Evolutionary conservation across 768 basidiomycete species (phyloP), one percentile per base, ranked within the genome.

Genomic region (Pleurotus platypus): DNA sequence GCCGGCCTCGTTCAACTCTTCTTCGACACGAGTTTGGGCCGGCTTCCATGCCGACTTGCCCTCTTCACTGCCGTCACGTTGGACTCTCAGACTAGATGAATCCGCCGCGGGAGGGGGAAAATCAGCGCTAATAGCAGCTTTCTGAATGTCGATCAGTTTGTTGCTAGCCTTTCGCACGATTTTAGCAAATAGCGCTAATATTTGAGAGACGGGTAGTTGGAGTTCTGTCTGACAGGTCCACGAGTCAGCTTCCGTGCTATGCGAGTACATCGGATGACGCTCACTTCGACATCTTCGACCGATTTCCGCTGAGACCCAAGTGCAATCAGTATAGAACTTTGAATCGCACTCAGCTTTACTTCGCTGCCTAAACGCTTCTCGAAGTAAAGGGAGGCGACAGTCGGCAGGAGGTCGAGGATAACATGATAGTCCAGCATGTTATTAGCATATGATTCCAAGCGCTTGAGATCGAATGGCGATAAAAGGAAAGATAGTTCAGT

Each of bases 401-500:
- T 81, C 0, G 97, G 96, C 13, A 99, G 78, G 22, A 98, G 78
- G 69, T 99, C 97, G 40, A 98, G 79, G 57, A 98, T 83, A 63
- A 96, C 93, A 67, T 98, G 97, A 65, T 96, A 98, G 70, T 98
- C 97, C 42, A 98, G 80, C 84, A 90, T 87, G 67, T 94, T 94
- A 69, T 97, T 94, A 0, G 94, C 90, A 62, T 99, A 99, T 4
- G 96, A 91, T 63, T 95, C 90, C 12, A 99, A 80, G 1, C 97
- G 88, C 70, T 98, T 98, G 63, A 98, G 79, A 70, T 98, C 97
- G 69, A 96, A 98, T 0, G 97, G 93, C 0, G 92, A 87, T 56
- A 95, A 68, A 5, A 90, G 68, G 47, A 87, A 74, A 1, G 83
- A 74, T 67, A 91, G 70, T 46, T 78, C 69, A 22, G 63, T 61